Base-by-base conservation (phyloP, 2,329 filamentous ascomycete genomes). In the Magnaporthiopsis incrustans region DNA sequence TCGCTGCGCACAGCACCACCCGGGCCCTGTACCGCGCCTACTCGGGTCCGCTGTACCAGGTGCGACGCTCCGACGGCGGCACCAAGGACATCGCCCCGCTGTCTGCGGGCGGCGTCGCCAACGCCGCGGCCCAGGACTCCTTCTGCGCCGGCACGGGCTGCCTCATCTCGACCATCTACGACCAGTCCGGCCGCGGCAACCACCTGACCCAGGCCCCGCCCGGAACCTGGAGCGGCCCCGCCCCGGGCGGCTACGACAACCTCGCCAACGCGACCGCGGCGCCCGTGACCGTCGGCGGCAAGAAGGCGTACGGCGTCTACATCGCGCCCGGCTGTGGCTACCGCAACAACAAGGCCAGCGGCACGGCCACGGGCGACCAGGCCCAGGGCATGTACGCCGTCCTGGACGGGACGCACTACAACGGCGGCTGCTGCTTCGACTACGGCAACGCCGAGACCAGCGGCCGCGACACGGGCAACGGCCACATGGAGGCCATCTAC, bases 401-500 rank as follows among this genome's bases (percentile, higher is more conserved):
- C 0, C 70, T 87, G 3, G 84, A 87, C 67, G 84, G 84, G 0
- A 84, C 81, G 0, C 84, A 86, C 68, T 86, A 81, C 76, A 86
- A 86, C 68, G 76, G 72, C 27, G 78, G 66, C 8, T 86, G 84
- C 75, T 87, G 79, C 70, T 84, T 83, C 67, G 82, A 85, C 72
- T 85, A 85, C 61, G 82, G 82, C 60, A 85, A 85, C 60, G 82
- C 82, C 59, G 83, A 86, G 74, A 78, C 76, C 3, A 84, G 68
- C 71, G 81, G 70, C 65, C 66, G 3, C 1, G 83, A 85, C 65
- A 82, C 84, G 0, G 87, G 86, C 3, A 81, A 82, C 63, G 86
- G 84, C 22, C 85, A 88, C 69, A 89, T 89, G 86, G 87, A 89
- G 70, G 84, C 86, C 64, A 84, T 89, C 65, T 89, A 89, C 78